phyloP scores from a whole-genome alignment of 176 grass and related monocot species.

The Rhipidocladum racemiflorum region DNA sequence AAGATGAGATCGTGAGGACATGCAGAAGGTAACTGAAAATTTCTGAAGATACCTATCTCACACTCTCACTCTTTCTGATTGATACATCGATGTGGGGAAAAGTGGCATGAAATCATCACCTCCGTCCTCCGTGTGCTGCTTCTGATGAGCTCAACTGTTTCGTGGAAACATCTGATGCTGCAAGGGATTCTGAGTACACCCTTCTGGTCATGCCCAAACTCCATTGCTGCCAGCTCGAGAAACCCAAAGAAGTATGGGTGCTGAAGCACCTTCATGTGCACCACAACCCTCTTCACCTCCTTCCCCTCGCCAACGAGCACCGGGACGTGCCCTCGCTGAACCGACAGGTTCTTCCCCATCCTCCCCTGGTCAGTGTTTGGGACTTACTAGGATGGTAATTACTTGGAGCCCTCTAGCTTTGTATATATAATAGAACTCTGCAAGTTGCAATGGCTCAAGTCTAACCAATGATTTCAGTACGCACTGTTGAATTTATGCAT shows the following conservation, averaged over 20 bases:
- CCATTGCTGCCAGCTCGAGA: constrained; percentile 47
- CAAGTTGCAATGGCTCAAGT: constrained; percentile 3
- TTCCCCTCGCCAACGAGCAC: constrained; percentile 37
- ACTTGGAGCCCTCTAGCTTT: not conserved
- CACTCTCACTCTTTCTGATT: not conserved
- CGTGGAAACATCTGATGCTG: constrained; percentile 16
- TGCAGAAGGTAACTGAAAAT: not conserved
- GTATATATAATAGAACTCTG: constrained; percentile 2
- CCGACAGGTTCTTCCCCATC: constrained; percentile 26
- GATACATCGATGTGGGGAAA: not conserved
- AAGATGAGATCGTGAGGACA: not conserved
- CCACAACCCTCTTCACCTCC: constrained; percentile 5
- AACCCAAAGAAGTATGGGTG: constrained; percentile 42
- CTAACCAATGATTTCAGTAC: not conserved
- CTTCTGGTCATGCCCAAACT: constrained; percentile 57
- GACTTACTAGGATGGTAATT: not conserved
- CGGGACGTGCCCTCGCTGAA: constrained; percentile 40
- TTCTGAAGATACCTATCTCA: not conserved
- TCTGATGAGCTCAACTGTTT: constrained; percentile 32
- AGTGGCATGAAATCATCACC: not conserved
- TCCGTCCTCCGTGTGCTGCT: not conserved
- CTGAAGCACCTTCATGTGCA: constrained; percentile 36
- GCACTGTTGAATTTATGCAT: not conserved
- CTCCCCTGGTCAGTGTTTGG: not conserved
- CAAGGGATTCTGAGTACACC: constrained; percentile 56